A percentile compares a stretch with the other conserved stretches of the same genome.
Conservation (phyloP, 2,329 filamentous ascomycete genomes). For the Epichloe uncinata region DNA sequence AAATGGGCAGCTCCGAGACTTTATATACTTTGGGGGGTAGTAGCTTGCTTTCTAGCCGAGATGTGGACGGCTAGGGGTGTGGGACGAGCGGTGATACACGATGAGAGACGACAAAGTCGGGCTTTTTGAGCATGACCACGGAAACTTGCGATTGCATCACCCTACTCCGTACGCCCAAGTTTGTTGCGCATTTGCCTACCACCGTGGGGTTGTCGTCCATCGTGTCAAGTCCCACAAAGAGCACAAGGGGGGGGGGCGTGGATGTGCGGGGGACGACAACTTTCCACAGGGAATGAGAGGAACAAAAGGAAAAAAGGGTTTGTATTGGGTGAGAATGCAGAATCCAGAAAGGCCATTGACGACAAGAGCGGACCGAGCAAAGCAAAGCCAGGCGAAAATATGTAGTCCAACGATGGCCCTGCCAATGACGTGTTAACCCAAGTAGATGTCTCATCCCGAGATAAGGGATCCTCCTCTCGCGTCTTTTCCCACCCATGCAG, state of each 20-base stretch:
- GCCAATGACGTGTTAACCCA: conserved; percentile 12
- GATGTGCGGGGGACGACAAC: not conserved
- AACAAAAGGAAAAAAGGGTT: too few relatives aligned
- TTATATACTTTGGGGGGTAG: conserved; percentile 6
- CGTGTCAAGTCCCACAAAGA: not conserved
- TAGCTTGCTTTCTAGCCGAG: not conserved
- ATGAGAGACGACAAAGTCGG: not conserved
- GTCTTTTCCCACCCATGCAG: conserved; percentile 6
- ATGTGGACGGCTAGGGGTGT: not conserved
- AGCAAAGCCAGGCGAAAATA: not conserved
- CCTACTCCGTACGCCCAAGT: not conserved
- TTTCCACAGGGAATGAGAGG: not conserved
- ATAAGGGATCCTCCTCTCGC: conserved; percentile 9
- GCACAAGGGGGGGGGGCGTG: not conserved
- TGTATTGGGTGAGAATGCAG: too few relatives aligned
- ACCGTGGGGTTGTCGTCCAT: not conserved
- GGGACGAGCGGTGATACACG: not conserved
- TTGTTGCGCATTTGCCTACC: not conserved
- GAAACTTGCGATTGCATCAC: not conserved
- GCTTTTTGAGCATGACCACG: not conserved
- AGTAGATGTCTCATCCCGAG: conserved; percentile 15
- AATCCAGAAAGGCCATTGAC: too few relatives aligned
- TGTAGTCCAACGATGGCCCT: not conserved
- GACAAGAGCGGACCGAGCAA: too few relatives aligned
- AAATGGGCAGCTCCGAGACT: conserved; percentile 4